Evolutionary conservation across 202 grass and related monocot genomes (phyloP), one percentile per base, ranked within the genome.

Genomic region (Schoenoplectus triqueter): DNA sequence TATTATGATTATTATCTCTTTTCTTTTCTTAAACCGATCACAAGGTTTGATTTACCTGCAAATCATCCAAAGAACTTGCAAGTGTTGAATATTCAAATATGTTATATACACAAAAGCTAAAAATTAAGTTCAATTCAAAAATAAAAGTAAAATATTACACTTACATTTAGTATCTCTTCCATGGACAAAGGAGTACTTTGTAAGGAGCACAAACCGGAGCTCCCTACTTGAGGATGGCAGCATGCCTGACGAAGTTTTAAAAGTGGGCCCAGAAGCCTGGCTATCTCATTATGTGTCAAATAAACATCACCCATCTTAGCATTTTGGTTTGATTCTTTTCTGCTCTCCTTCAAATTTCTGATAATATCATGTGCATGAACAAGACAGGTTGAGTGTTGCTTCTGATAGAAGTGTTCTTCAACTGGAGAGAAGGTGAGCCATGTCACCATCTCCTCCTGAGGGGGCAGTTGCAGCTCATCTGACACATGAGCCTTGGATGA

Each of bases 401-500:
- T 95, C 85, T 93, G 88, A 86, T 98, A 98, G 85, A 98, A 98
- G 90, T 95, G 94, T 84, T 98, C 95, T 89, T 98, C 95, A 78
- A 98, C 92, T 77, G 92, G 80, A 48, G 95, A 98, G 83, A 98
- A 95, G 45, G 84, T 87, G 64, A 98, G 91, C 92, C 89, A 95
- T 3, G 89, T 92, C 72, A 98, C 82, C 83, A 91, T 93, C 83
- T 95, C 91, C 86, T 98, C 92, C 88, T 98, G 95, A 14, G 91
- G 86, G 59, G 92, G 95, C 65, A 98, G 63, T 66, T 95, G 85
- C 75, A 98, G 80, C 73, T 98, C 95, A 61, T 74, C 81, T n/a
- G 92, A 91, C 42, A 98, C 95, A 86, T 98, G 95, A 50, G 81
- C 69, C 94, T 98, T 98, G 15, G 91, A 95, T 40, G 95, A 95